Base-by-base conservation (phyloP, 371 early-diverging fungal species). In the Apophysomyces elegans region DNA sequence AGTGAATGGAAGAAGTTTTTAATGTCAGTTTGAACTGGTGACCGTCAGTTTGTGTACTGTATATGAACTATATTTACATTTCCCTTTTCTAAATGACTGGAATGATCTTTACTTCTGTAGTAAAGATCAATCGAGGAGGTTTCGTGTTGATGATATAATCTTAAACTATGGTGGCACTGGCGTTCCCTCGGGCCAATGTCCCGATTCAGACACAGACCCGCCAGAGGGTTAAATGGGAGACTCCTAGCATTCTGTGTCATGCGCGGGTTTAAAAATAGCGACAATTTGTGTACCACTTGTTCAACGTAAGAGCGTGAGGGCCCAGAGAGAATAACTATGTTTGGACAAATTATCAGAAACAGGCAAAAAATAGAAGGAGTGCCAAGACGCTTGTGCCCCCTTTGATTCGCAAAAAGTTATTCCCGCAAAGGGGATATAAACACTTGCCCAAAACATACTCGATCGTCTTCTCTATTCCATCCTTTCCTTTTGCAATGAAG, bases 271-370 rank as follows among this genome's bases (percentile, higher is more conserved):
- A 50, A 50, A 50, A 50, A 50, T 50, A 50, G 54, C 5, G 54
- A n/a, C 16, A 50, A 2, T 50, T 50, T 50, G 54, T 50, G 54
- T 50, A 50, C 21, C 54, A 26, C 21, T 50, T 50, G 54, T 50
- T 26, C 54, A 50, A 50, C 54, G 54, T 50, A 9, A 1, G 21
- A 21, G 54, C 54, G 54, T 47, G 21, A 21, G 54, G 54, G 54
- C 54, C 54, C 54, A n/a, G 54, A 50, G 54, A 21, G 21, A 50
- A 50, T 50, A 21, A 21, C 54, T 50, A 50, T 50, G 21, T 21
- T 50, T 50, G 21, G 54, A 50, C 54, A 50, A 50, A 50, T 50
- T 50, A 50, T 50, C 54, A 50, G 54, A 50, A 50, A 50, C 54
- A 50, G 54, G 54, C 54, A 50, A 50, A 50, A 50, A 21, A 50